Percentiles rank a stretch among this genome's conserved stretches.
Evolutionary conservation across 352 stramenopile genomes (phyloP).

Genomic region (Globisporangium abappressorium): DNA sequence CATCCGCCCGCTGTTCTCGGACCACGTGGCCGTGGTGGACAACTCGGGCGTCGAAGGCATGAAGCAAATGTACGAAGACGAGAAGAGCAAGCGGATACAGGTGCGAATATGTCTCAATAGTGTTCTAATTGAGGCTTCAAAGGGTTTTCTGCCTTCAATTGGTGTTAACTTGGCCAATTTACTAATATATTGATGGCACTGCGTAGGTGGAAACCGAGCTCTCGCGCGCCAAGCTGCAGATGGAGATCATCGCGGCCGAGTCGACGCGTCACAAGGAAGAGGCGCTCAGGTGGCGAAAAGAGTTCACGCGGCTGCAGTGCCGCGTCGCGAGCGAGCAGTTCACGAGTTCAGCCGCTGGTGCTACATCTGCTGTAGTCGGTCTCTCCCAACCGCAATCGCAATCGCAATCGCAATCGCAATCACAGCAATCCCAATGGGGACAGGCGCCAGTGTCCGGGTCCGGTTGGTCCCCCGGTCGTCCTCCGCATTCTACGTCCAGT

Average conservation of each 20-base stretch:
- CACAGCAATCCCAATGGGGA: background rate
- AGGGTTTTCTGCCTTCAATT: no score
- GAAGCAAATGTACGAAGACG: conserved; percentile 52
- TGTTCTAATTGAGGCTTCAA: background rate
- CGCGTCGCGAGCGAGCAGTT: conserved; percentile 23
- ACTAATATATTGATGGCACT: background rate
- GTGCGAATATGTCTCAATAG: conserved; percentile 10
- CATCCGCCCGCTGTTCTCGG: conserved; percentile 58
- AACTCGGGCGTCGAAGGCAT: conserved; percentile 62
- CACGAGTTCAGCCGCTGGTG: background rate
- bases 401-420: background rate
- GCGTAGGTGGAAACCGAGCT: conserved; percentile 43
- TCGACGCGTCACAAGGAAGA: conserved; percentile 22
- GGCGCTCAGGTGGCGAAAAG: conserved; percentile 30
- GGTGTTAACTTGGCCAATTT: background rate
- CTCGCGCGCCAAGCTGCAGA: conserved; percentile 32
- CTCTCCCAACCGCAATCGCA: background rate
- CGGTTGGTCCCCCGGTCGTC: conserved; percentile 3
- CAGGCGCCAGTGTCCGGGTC: background rate
- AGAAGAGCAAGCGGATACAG: conserved; percentile 43
- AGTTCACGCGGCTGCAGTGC: conserved; percentile 25
- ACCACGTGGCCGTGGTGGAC: conserved; percentile 75
- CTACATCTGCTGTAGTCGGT: background rate
- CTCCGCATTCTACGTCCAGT: background rate
- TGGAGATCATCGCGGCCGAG: conserved; percentile 29